These are phyloP conservation scores for Raphanus raphanistrum DNA, from an alignment of 345 rosid genomes.

Conservation along the genomic window DNA sequence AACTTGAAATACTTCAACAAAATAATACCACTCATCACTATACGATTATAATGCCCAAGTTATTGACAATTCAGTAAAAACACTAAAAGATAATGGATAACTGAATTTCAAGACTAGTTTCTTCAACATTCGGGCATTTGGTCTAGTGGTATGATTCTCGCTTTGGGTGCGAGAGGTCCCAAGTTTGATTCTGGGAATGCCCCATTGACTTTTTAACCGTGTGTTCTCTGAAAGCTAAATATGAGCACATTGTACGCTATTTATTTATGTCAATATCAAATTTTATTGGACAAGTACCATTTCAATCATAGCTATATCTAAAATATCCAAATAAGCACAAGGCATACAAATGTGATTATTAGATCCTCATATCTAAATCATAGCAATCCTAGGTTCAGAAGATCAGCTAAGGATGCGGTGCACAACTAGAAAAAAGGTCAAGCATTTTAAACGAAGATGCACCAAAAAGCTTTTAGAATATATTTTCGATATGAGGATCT, in stretches of 20 bases:
- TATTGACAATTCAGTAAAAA: background rate
- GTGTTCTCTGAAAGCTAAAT: too few relatives aligned
- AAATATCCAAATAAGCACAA: background rate
- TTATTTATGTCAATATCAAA: background rate
- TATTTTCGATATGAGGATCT: background rate
- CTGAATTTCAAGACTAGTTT: too few relatives aligned
- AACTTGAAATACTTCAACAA: background rate
- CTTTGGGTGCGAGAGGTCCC: constrained; percentile 79
- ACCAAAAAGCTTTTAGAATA: background rate
- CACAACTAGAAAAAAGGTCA: background rate
- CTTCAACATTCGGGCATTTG: constrained; percentile 47
- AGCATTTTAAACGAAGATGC: constrained; percentile 1
- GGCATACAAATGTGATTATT: background rate
- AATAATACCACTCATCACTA: background rate
- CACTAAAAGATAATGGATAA: background rate
- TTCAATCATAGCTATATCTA: background rate
- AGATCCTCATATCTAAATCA: background rate
- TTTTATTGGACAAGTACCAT: background rate
- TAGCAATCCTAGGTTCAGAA: background rate
- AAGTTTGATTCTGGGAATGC: constrained; percentile 38
- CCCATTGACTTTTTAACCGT: background rate
- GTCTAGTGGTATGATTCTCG: constrained; percentile 83
- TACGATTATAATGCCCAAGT: background rate
- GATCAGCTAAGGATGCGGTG: background rate
- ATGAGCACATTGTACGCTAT: background rate